A percentile compares a stretch with the other conserved stretches of the same genome.
phyloP scores from a whole-genome alignment of 192 early-diverging fungal species.

The Entomortierella chlamydospora region DNA sequence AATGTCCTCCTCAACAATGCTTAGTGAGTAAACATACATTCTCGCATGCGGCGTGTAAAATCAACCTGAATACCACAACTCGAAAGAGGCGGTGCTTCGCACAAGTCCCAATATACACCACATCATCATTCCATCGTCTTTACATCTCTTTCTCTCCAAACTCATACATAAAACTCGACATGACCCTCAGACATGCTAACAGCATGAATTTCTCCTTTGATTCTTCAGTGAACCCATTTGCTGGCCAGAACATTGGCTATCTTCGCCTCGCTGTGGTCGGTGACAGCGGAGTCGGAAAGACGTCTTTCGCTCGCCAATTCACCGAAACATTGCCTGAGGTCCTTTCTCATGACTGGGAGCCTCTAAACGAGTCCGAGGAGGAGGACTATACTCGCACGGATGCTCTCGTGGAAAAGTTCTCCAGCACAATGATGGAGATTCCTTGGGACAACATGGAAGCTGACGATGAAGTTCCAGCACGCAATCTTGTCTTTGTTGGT shows the following conservation, averaged over 20 bases:
- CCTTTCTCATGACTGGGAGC: slow-evolving; percentile 47
- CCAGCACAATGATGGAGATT: slow-evolving; percentile 55
- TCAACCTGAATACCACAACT: neutral
- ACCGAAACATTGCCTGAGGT: slow-evolving; percentile 51
- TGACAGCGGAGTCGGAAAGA: slow-evolving; percentile 55
- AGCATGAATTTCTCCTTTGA: neutral
- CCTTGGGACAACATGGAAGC: slow-evolving; percentile 55
- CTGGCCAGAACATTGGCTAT: slow-evolving; percentile 55
- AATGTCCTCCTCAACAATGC: neutral
- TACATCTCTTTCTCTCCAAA: neutral
- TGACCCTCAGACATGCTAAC: slow-evolving; percentile 17
- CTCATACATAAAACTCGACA: slow-evolving; percentile 4
- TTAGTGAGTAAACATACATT: slow-evolving; percentile 16
- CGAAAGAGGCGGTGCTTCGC: slow-evolving; percentile 9
- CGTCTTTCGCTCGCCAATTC: slow-evolving; percentile 49
- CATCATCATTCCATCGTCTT: slow-evolving; percentile 13
- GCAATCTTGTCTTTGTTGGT: slow-evolving; percentile 53
- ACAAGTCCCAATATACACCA: neutral
- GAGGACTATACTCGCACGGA: slow-evolving; percentile 41
- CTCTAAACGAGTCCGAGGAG: slow-evolving; percentile 11
- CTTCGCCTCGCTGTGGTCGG: slow-evolving; percentile 55
- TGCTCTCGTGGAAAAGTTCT: slow-evolving; percentile 34
- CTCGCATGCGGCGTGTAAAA: neutral
- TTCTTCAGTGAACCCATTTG: slow-evolving; percentile 46
- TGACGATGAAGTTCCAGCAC: slow-evolving; percentile 51